Percentiles rank a stretch among this genome's conserved stretches.
These are phyloP conservation scores for Fusarium hostae DNA, from an alignment of 2,329 filamentous ascomycete species.

Conservation along the genomic window DNA sequence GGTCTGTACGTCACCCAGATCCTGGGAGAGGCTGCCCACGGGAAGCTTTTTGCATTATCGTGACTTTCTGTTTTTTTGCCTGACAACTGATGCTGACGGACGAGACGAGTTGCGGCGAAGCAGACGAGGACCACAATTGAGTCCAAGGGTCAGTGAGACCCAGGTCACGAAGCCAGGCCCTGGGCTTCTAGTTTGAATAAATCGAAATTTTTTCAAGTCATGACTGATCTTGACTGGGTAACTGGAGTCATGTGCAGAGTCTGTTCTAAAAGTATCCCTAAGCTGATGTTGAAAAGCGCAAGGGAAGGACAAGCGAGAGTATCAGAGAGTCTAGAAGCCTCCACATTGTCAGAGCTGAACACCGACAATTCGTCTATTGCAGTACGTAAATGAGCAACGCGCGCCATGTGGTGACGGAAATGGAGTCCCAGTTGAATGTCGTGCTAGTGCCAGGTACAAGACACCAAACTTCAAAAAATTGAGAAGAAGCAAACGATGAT, in stretches of 20 bases:
- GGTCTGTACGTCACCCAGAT: conserved; percentile 36
- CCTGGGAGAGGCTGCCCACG: conserved; percentile 37
- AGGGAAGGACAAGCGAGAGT: conserved; percentile 12
- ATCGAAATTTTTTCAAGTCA: conserved; percentile 30
- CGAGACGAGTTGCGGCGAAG: conserved; percentile 14
- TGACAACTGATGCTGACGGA: conserved; percentile 17
- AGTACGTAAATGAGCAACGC: too few relatives aligned
- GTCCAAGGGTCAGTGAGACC: conserved; percentile 8
- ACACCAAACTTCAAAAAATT: not conserved
- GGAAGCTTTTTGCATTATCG: conserved; percentile 40
- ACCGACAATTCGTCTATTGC: conserved; percentile 16
- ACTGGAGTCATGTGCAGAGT: conserved; percentile 39
- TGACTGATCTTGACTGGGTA: conserved; percentile 37
- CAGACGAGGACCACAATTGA: conserved; percentile 1
- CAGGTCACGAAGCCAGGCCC: conserved; percentile 9
- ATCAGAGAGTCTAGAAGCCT: conserved; percentile 29
- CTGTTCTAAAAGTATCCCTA: conserved; percentile 2
- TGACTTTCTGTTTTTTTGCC: conserved; percentile 29
- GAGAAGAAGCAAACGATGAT: not conserved
- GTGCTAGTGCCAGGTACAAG: conserved; percentile 5
- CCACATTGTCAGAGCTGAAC: not conserved
- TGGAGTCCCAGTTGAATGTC: conserved; percentile 19
- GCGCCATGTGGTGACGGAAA: conserved; percentile 42
- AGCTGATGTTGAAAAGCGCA: not conserved
- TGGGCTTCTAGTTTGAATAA: conserved; percentile 12